A percentile compares a stretch with the other conserved stretches of the same genome.
phyloP scores from a whole-genome alignment of 306 rosid genomes.

The Oemleria cerasiformis region DNA sequence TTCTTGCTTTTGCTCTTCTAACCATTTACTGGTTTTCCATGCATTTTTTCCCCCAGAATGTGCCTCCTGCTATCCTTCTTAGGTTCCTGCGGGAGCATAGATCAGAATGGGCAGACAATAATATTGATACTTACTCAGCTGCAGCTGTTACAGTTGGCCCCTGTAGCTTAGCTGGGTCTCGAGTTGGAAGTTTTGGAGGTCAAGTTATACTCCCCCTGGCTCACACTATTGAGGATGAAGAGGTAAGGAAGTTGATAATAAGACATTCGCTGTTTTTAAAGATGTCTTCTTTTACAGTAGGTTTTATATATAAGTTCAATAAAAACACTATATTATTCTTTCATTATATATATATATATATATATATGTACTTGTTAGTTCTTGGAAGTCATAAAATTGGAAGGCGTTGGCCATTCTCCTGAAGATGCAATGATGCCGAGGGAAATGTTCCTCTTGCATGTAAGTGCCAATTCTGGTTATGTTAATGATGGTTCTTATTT shows the following conservation, averaged over 20 bases:
- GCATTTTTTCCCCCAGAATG: slow-evolving; percentile 56
- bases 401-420: slow-evolving; percentile 80
- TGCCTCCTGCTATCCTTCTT: slow-evolving; percentile 91
- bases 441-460: slow-evolving; percentile 92
- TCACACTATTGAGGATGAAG: slow-evolving; percentile 93
- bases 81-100: slow-evolving; percentile 94
- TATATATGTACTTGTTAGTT: slow-evolving; percentile 36
- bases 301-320: not conserved
- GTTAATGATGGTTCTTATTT: not conserved
- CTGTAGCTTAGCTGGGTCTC: slow-evolving; percentile 83
- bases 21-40: slow-evolving; percentile 8
- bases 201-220: slow-evolving; percentile 97
- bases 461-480: slow-evolving; percentile 27
- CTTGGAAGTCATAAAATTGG: slow-evolving; percentile 90
- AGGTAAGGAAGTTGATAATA: slow-evolving; percentile 37
- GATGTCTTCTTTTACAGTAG: not conserved
- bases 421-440: slow-evolving; percentile 84
- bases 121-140: slow-evolving; percentile 93
- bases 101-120: slow-evolving; percentile 98
- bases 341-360: not conserved
- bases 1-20: too few relatives aligned
- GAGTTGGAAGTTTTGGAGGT: slow-evolving; percentile 85
- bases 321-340: not conserved
- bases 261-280: not conserved
- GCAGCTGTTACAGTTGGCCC: slow-evolving; percentile 96